Evolutionary conservation across 1,284 basidiomycete species (phyloP), one percentile per base, ranked within the genome.

Genomic region (Mycena sp.): DNA sequence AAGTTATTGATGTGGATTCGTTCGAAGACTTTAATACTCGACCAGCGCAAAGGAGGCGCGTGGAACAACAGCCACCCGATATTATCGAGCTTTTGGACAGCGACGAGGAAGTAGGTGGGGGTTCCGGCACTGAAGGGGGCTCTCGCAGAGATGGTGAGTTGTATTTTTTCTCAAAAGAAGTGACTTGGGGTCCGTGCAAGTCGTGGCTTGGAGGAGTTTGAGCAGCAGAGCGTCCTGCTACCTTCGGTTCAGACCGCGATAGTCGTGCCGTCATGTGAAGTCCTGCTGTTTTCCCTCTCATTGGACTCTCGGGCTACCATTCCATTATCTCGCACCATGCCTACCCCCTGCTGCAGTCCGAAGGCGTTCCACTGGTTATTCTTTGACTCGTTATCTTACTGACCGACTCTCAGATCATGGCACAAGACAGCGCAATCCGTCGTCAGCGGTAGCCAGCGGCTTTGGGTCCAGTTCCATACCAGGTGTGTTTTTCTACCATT

Each of bases 61-160:
- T 73, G 68, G 63, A 69, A 19, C 56, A 69, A 19, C 56, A 60
- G 26, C 37, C 57, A 0, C 59, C 46, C 25, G 73, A 74, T 23
- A 63, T 77, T 45, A 77, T 78, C 21, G 72, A 67, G 51, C 43
- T 80, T 46, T 58, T 85, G 35, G 62, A 77, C 11, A 83, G 84
- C 58, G 84, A 85, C 62, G 80, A 84, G 23, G 81, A 81, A 38
- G 72, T 73, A 59, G 68, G 23, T 30, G 43, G 25, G 19, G 40
- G 26, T 45, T 4, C 37, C 19, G 12, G 17, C 28, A n/a, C 21
- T 4, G 48, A 29, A 10, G 67, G 61, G 9, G 19, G 48, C 30
- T 59, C 56, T n/a, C n/a, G n/a, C 30, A 23, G 37, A n/a, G 7
- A 16, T n/a, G 37, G 62, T 59, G 57, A 48, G 37, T 23, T 17